Conservation (phyloP, 208 protist species). For the Crithidia acanthocephali region DNA sequence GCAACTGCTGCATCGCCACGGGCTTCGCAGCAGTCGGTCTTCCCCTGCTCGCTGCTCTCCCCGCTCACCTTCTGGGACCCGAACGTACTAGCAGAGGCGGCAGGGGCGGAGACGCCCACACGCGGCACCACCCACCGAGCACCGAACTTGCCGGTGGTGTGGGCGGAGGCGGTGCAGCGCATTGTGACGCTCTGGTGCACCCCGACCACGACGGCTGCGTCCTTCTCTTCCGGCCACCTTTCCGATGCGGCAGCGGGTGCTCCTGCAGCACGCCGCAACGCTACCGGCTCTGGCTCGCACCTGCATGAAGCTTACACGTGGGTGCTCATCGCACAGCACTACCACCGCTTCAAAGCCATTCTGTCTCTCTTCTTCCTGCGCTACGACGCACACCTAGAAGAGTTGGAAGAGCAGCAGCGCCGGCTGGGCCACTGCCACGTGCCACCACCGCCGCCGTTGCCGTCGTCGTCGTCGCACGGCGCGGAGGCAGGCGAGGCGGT, state of each 20-base stretch:
- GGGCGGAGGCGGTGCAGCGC: conserved; percentile 26
- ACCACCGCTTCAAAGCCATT: conserved; percentile 53
- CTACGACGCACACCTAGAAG: conserved; percentile 30
- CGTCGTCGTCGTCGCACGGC: neutral
- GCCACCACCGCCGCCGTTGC: neutral
- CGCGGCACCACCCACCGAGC: conserved; percentile 5
- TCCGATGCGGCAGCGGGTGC: no score
- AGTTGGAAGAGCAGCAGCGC: conserved; percentile 26
- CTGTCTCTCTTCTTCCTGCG: conserved; percentile 49
- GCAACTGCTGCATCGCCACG: neutral
- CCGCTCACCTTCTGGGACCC: conserved; percentile 30
- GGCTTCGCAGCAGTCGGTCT: conserved; percentile 1
- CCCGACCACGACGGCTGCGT: neutral
- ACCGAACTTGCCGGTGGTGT: conserved; percentile 22
- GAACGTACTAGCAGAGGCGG: neutral
- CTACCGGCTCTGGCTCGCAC: neutral
- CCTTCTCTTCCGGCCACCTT: no score
- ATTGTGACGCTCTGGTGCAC: conserved; percentile 31
- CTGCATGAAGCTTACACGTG: conserved; percentile 19
- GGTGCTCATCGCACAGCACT: conserved; percentile 55
- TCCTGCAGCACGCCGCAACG: no score
- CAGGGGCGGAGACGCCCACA: neutral
- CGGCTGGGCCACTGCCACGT: neutral
- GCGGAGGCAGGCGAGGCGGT: neutral
- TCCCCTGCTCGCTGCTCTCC: conserved; percentile 22